phyloP scores from a whole-genome alignment of 106 monocot species.

The Platanthera guangdongensis region DNA sequence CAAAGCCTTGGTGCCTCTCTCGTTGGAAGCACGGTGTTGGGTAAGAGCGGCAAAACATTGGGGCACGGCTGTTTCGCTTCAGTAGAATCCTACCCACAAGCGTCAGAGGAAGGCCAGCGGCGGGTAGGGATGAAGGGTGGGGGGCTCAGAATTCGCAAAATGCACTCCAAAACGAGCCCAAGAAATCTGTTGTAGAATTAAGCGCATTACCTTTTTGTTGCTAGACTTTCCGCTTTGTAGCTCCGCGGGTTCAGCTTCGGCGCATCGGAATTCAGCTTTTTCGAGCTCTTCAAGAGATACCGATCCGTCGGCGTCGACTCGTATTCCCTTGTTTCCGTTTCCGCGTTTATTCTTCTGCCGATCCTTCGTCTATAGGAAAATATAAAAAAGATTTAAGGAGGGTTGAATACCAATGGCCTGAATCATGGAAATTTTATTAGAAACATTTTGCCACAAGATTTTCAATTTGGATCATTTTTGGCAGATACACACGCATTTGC shows the following conservation, averaged over 20 bases:
- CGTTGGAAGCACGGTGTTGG: too few species aligned
- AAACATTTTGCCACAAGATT: too few species aligned
- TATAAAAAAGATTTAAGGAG: background rate
- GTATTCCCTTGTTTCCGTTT: slow-evolving; percentile 46
- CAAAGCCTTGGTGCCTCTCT: too few species aligned
- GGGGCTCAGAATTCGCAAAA: too few species aligned
- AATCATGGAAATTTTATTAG: too few species aligned
- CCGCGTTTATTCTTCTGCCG: slow-evolving; percentile 68
- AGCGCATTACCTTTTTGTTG: slow-evolving; percentile 64
- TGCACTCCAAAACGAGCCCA: background rate
- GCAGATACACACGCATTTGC: too few species aligned
- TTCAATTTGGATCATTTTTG: too few species aligned
- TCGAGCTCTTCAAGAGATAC: slow-evolving; percentile 63
- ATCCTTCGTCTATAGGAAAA: slow-evolving; percentile 57
- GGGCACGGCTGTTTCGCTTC: too few species aligned
- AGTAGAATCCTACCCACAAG: background rate
- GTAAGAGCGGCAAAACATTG: too few species aligned
- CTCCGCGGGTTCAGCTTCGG: slow-evolving; percentile 25
- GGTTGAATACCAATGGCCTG: background rate
- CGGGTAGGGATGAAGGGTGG: too few species aligned
- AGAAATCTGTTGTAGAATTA: background rate
- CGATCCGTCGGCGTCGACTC: slow-evolving; percentile 68
- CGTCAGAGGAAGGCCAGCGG: background rate
- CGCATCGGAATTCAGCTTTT: slow-evolving; percentile 23
- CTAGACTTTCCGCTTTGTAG: slow-evolving; percentile 22